Evolutionary conservation across 179 eudicot species (phyloP).

Genomic region (Carnegiea gigantea): DNA sequence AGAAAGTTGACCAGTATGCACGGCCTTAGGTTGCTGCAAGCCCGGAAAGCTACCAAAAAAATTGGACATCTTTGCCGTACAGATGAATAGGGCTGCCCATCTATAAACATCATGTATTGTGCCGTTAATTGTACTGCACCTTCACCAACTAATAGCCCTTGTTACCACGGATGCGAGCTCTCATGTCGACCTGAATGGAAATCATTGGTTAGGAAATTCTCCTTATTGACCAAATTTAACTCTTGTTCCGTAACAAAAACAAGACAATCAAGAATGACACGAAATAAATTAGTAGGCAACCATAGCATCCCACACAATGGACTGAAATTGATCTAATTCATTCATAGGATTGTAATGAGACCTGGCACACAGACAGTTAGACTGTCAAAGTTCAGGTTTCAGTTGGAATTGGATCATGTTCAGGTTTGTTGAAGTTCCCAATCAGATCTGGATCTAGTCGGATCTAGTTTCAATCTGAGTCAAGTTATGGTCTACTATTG

Average conservation of each 20-base stretch:
- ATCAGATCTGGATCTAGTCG: not conserved
- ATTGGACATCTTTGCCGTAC: not conserved
- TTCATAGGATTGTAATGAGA: not conserved
- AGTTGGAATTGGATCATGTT: not conserved
- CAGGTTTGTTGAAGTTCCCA: not conserved
- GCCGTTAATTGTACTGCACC: not conserved
- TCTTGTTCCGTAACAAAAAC: not conserved
- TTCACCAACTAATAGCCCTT: slow-evolving; percentile 55
- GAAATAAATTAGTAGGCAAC: not conserved
- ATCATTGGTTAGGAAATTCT: not conserved
- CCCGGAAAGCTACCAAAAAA: not conserved
- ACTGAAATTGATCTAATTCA: not conserved
- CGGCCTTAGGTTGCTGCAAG: not conserved
- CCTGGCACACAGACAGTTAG: not conserved
- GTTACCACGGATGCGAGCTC: slow-evolving; percentile 86
- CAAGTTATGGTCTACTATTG: not conserved
- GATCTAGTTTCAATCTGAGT: not conserved
- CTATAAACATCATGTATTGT: not conserved
- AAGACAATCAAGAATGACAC: not conserved
- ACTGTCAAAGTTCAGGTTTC: not conserved
- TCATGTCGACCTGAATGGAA: slow-evolving; percentile 71
- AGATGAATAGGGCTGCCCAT: not conserved
- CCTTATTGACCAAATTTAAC: not conserved
- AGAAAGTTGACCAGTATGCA: not conserved
- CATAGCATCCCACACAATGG: not conserved